Evolutionary conservation across 257 asterid species (phyloP), one percentile per base, ranked within the genome.

Genomic region (Ocimum tenuiflorum): DNA sequence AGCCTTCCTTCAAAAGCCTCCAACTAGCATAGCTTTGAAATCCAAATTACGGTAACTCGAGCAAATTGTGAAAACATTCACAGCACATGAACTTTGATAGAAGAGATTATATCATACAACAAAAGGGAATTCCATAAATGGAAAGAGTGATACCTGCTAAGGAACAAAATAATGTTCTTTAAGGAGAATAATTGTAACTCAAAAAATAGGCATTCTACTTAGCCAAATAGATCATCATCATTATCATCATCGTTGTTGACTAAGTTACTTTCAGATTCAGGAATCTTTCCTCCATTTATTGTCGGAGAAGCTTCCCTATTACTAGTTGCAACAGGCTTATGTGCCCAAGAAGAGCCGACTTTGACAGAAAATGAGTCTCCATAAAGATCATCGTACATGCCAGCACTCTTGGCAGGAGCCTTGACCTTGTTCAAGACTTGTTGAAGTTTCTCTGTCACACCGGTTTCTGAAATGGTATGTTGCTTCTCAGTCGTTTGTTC

Each of bases 191-290:
- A 41, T 51, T 47, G 24, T 46, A 70, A 61, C 68, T 53, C 64
- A 59, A 71, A 62, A 55, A 59, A 22, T 33, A 61, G 51, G 62
- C 42, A 45, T 55, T 43, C 69, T 65, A 68, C 59, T 80, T 86
- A 94, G 17, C 97, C 99, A 77, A 94, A 94, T 20, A 94, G 83
- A 81, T 94, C 99, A 74, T 90, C 97, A 23, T 84, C 95, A 49
- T 80, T 86, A 20, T 85, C 96, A 49, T 80, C 81, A 9, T 76
- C 87, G 0, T 80, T 75, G 64, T 65, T 66, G 51, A 73, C 68
- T 18, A 70, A 46, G 66, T 65, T 65, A 72, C 71, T 77, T 38
- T 54, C 77, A 18, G 81, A 65, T 65, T 79, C 67, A 20, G 71
- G 62, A 61, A 72, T 38, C 45, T 52, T 80, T 74, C 78, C 81